Conservation (phyloP, 129 eudicot species). For the Scalesia atractyloides region DNA sequence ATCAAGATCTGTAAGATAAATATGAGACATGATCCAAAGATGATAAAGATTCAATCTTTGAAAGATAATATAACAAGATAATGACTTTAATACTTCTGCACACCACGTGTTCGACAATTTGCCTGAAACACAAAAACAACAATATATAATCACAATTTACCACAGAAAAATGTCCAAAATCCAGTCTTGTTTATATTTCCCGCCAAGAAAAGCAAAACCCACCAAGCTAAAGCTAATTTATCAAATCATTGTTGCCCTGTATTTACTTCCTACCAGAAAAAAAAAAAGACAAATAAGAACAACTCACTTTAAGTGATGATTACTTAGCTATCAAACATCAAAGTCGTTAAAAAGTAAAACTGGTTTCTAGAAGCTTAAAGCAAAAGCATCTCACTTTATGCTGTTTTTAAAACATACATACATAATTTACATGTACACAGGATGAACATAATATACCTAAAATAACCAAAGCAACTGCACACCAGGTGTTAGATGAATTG, state of each 20-base stretch:
- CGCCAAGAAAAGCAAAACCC: constrained; percentile 13
- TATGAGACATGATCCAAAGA: neutral
- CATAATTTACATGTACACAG: neutral
- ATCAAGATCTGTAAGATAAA: neutral
- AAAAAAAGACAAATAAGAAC: constrained; percentile 22
- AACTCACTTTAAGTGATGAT: constrained; percentile 19
- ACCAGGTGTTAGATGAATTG: constrained; percentile 27
- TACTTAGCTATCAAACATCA: constrained; percentile 25
- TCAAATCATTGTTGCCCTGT: constrained; percentile 11
- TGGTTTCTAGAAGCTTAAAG: constrained; percentile 36
- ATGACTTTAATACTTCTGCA: neutral
- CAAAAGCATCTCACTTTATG: constrained; percentile 32
- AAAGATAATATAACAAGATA: neutral
- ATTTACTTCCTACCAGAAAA: constrained; percentile 22
- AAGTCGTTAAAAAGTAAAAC: constrained; percentile 33
- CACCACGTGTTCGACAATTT: neutral
- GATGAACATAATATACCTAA: neutral
- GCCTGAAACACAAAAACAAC: constrained; percentile 8
- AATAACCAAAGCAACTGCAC: constrained; percentile 13
- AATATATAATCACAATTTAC: neutral
- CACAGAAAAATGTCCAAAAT: neutral
- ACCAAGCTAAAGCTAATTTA: constrained; percentile 14
- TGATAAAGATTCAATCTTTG: neutral
- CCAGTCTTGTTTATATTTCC: neutral
- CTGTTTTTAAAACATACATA: neutral